Percentiles rank a stretch among this genome's conserved stretches.
phyloP scores from a whole-genome alignment of 306 rosid species.

The Sesbania bispinosa region DNA sequence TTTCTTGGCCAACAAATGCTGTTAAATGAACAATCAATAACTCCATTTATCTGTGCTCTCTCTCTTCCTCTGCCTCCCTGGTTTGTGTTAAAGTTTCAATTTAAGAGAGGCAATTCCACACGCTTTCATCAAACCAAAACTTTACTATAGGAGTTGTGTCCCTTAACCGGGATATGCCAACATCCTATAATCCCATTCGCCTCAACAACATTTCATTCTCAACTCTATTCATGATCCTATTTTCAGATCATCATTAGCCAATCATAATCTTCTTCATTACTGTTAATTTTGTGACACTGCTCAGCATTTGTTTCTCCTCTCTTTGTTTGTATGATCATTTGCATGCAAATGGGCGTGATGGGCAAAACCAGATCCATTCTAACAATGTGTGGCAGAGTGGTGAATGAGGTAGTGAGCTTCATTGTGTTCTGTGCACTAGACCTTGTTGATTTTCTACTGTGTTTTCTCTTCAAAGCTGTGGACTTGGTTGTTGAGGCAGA shows the following conservation, averaged over 20 bases:
- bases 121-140: constrained; percentile 44
- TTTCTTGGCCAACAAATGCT: constrained; percentile 72
- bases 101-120: constrained; percentile 44
- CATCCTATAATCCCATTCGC: no score
- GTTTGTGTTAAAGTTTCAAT: constrained; percentile 34
- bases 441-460: constrained; percentile 59
- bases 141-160: no score
- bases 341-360: constrained; percentile 37
- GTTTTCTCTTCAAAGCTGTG: constrained; percentile 58
- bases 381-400: constrained; percentile 35
- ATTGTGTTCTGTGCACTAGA: constrained; percentile 57
- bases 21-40: constrained; percentile 65
- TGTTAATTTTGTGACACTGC: no score
- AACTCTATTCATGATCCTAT: not conserved
- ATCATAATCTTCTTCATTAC: no score
- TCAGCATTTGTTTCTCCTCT: no score
- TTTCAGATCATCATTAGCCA: not conserved
- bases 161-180: no score
- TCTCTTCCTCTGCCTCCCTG: constrained; percentile 19
- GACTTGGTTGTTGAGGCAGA: constrained; percentile 76
- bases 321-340: not conserved
- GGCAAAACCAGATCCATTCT: constrained; percentile 36
- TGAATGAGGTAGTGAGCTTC: constrained; percentile 71
- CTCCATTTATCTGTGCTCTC: constrained; percentile 37
- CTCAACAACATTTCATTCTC: not conserved